phyloP scores from a whole-genome alignment of 139 green algal genomes.

The Tetraselmis striata region DNA sequence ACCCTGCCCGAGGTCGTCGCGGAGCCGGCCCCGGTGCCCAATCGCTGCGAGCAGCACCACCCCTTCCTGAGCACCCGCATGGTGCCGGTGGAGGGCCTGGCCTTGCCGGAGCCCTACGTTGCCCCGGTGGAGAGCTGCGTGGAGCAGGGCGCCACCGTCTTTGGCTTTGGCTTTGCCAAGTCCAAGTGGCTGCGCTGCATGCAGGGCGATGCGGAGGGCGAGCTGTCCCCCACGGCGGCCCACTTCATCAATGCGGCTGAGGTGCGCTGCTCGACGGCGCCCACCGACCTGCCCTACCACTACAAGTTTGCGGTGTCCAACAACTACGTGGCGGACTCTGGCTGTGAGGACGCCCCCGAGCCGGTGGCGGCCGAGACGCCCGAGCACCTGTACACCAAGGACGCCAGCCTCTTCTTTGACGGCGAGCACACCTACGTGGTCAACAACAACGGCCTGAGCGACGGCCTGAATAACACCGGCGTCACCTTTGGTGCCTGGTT shows the following conservation, averaged over 20 bases:
- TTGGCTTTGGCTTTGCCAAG: constrained; percentile 22
- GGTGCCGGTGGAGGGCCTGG: constrained; percentile 10
- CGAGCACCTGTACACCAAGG: constrained; percentile 1
- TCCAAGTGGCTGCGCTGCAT: constrained; percentile 16
- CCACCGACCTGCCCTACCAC: neutral
- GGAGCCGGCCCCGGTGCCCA: constrained; percentile 5
- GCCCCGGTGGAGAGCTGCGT: neutral
- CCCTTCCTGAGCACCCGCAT: neutral
- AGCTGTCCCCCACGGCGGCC: neutral
- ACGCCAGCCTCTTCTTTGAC: constrained; percentile 17
- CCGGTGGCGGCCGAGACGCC: neutral
- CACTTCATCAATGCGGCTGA: constrained; percentile 6
- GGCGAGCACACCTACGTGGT: constrained; percentile 17
- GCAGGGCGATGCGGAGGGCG: constrained; percentile 6
- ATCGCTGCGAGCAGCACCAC: constrained; percentile 8
- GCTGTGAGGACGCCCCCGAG: neutral
- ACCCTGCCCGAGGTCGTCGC: constrained; percentile 1
- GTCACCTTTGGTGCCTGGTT: constrained; percentile 27
- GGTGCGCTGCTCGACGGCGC: constrained; percentile 12
- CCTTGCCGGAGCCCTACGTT: neutral
- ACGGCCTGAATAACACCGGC: neutral
- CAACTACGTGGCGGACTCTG: constrained; percentile 1
- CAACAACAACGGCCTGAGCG: neutral
- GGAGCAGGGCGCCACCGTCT: constrained; percentile 6
- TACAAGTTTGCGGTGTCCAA: constrained; percentile 17